These are phyloP conservation scores for Hypocreales sp. DNA, from an alignment of 2,329 filamentous ascomycete species.

Conservation along the genomic window DNA sequence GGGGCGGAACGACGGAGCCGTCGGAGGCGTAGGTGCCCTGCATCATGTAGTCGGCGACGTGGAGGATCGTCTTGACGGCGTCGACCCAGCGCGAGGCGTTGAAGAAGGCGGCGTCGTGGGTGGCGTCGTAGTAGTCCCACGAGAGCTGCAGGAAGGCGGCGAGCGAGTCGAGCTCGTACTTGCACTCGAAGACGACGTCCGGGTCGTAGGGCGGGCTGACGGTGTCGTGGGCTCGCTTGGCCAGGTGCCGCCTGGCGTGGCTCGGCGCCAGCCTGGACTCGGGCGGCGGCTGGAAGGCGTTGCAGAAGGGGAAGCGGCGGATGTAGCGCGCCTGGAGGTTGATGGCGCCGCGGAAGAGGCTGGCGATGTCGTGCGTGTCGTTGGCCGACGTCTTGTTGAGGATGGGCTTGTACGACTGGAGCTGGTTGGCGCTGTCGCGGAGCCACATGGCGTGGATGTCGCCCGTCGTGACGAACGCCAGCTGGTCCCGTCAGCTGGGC, in stretches of 20 bases:
- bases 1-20: constrained; percentile 37
- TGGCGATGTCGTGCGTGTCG: constrained; percentile 36
- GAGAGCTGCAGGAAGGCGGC: constrained; percentile 73
- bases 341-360: constrained; percentile 57
- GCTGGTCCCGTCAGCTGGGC: too few species aligned
- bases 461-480: constrained; percentile 71
- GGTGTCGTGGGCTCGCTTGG: constrained; percentile 38
- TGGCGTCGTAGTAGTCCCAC: constrained; percentile 64
- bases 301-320: constrained; percentile 65
- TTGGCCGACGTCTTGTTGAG: constrained; percentile 35
- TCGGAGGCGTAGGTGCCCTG: constrained; percentile 54
- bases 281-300: constrained; percentile 79
- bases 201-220: constrained; percentile 50
- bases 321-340: constrained; percentile 64
- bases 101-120: constrained; percentile 59
- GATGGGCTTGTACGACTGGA: constrained; percentile 57
- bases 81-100: constrained; percentile 55
- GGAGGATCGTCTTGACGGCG: constrained; percentile 55
- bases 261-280: constrained; percentile 33
- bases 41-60: constrained; percentile 54
- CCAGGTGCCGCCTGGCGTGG: constrained; percentile 7
- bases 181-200: constrained; percentile 76
- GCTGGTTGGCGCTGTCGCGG: constrained; percentile 70
- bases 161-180: constrained; percentile 86
- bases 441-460: constrained; percentile 93